These are phyloP conservation scores for Batkoa obscura DNA, from an alignment of 371 early-diverging fungal genomes.

Conservation along the genomic window DNA sequence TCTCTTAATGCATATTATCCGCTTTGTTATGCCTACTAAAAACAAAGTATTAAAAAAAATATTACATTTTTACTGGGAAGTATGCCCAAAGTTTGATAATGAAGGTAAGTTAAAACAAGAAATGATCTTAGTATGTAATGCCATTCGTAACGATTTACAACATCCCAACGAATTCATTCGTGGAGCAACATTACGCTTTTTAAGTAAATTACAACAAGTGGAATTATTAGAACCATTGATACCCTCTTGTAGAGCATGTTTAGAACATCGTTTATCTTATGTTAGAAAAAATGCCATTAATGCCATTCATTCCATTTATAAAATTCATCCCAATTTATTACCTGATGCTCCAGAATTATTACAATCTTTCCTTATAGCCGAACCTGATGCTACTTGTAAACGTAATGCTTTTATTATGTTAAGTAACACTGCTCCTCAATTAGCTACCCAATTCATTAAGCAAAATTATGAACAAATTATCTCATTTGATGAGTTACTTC, in stretches of 20 bases:
- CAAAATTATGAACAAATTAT: slow-evolving; percentile 49
- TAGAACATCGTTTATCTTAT: slow-evolving; percentile 91
- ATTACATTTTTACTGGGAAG: slow-evolving; percentile 89
- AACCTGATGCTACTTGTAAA: slow-evolving; percentile 81
- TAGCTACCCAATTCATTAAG: slow-evolving; percentile 71
- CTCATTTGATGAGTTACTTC: slow-evolving; percentile 74
- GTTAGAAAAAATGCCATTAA: slow-evolving; percentile 96
- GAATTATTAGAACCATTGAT: slow-evolving; percentile 90
- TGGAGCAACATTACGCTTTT: slow-evolving; percentile 83
- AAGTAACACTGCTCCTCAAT: slow-evolving; percentile 44
- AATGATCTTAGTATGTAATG: slow-evolving; percentile 92
- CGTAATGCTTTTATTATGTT: slow-evolving; percentile 89
- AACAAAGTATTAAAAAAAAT: slow-evolving; percentile 58
- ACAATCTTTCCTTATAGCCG: slow-evolving; percentile 44
- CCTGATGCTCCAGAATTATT: slow-evolving; percentile 92
- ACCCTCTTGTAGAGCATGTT: slow-evolving; percentile 69
- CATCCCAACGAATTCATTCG: slow-evolving; percentile 99
- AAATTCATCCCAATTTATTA: slow-evolving; percentile 68
- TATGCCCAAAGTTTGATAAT: slow-evolving; percentile 76
- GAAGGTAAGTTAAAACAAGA: slow-evolving; percentile 91
- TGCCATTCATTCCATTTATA: slow-evolving; percentile 76
- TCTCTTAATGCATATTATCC: slow-evolving; percentile 86
- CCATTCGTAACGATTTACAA: slow-evolving; percentile 89
- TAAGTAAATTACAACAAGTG: slow-evolving; percentile 84
- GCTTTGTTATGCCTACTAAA: slow-evolving; percentile 10